phyloP scores from a whole-genome alignment of 2,329 filamentous ascomycete genomes.

The Neofusicoccum ribis region DNA sequence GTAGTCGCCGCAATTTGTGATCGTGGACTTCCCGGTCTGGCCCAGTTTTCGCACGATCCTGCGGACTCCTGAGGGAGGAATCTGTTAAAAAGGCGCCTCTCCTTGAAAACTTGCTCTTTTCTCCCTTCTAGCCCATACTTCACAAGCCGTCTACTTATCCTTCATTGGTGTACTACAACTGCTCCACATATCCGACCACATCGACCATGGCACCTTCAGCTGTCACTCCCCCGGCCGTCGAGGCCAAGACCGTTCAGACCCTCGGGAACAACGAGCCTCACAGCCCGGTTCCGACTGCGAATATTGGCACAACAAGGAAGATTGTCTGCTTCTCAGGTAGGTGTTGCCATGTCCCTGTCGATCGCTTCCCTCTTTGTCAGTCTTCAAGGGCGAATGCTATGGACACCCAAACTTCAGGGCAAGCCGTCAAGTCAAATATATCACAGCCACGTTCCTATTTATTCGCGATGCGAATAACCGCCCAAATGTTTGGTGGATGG shows the following conservation, averaged over 20 bases:
- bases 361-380: slow-evolving; percentile 14
- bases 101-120: neutral
- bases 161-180: neutral
- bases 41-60: neutral
- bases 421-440: neutral
- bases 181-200: neutral
- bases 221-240: slow-evolving; percentile 30
- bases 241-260: slow-evolving; percentile 26
- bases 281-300: slow-evolving; percentile 25
- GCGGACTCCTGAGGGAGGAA: too few species aligned
- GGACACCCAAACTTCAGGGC: slow-evolving; percentile 14
- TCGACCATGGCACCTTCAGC: slow-evolving; percentile 34
- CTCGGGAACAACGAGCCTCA: slow-evolving; percentile 21
- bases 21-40: slow-evolving; percentile 1
- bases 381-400: neutral
- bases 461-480: too few species aligned
- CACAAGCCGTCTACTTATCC: neutral
- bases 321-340: slow-evolving; percentile 61
- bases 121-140: neutral
- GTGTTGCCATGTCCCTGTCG: slow-evolving; percentile 5
- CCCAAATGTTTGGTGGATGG: too few species aligned
- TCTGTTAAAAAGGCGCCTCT: neutral
- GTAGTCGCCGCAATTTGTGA: neutral
- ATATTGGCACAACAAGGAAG: slow-evolving; percentile 52
- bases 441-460: too few species aligned